Conservation (phyloP, 2,329 filamentous ascomycete genomes). For the Alternaria incomplexa region DNA sequence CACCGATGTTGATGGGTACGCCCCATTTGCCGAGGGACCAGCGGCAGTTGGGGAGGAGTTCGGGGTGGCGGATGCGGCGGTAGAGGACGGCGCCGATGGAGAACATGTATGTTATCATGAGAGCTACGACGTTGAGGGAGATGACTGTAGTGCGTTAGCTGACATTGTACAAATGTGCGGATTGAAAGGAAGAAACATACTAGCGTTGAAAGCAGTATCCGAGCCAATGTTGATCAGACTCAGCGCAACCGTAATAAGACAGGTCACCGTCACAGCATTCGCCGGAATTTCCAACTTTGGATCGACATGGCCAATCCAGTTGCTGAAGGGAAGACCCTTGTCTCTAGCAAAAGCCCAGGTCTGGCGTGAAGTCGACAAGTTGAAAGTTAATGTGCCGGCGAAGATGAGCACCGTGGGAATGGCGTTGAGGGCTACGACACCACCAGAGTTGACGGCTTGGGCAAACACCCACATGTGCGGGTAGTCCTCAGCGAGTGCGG, state of each 20-base stretch:
- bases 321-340: constrained; percentile 40
- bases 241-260: constrained; percentile 34
- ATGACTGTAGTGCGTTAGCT: constrained; percentile 33
- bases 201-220: constrained; percentile 43
- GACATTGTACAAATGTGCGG: background rate
- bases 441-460: constrained; percentile 32
- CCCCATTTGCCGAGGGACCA: constrained; percentile 51
- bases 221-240: constrained; percentile 47
- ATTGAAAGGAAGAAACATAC: constrained; percentile 14
- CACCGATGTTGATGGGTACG: constrained; percentile 46
- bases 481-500: constrained; percentile 40
- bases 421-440: constrained; percentile 38
- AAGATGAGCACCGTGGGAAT: constrained; percentile 41
- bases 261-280: constrained; percentile 42
- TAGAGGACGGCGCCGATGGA: constrained; percentile 51
- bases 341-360: constrained; percentile 48
- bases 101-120: constrained; percentile 52
- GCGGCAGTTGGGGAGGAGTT: constrained; percentile 45
- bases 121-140: constrained; percentile 47
- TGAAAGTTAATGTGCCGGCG: constrained; percentile 39
- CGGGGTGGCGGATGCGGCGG: constrained; percentile 45
- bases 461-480: constrained; percentile 46
- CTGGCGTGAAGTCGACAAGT: constrained; percentile 42
- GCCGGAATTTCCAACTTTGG: constrained; percentile 36
- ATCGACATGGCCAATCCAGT: constrained; percentile 37